Evolutionary conservation across 257 asterid species (phyloP).

Genomic region (Linaria vulgaris): DNA sequence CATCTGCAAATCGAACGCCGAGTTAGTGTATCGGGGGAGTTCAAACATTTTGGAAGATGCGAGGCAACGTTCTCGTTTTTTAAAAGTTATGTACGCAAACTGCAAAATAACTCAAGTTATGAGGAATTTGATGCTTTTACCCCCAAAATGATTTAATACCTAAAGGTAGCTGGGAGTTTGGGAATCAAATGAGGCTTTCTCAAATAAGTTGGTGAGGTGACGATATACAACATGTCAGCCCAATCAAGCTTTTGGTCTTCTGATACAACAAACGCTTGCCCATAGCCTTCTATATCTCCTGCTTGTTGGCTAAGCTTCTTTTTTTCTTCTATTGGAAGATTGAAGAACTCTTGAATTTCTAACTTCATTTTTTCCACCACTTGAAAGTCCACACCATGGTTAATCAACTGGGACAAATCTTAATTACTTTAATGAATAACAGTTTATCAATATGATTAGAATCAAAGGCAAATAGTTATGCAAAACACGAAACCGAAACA

Average conservation of each 20-base stretch:
- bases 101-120: too few species aligned
- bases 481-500: too few species aligned
- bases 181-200: constrained; percentile 56
- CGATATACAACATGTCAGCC: constrained; percentile 40
- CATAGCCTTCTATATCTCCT: constrained; percentile 31
- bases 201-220: constrained; percentile 37
- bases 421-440: too few species aligned
- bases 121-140: too few species aligned
- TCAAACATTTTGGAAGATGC: too few species aligned
- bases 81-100: too few species aligned
- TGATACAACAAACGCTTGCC: constrained; percentile 36
- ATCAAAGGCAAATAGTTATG: too few species aligned
- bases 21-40: too few species aligned
- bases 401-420: constrained; percentile 38
- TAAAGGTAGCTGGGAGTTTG: constrained; percentile 44
- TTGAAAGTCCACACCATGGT: constrained; percentile 46
- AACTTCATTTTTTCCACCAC: constrained; percentile 32
- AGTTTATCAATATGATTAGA: too few species aligned
- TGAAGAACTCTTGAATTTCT: constrained; percentile 31
- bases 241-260: constrained; percentile 70
- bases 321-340: constrained; percentile 40
- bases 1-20: too few species aligned
- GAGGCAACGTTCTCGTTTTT: too few species aligned
- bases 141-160: too few species aligned
- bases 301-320: constrained; percentile 21